phyloP scores from a whole-genome alignment of 441 rosid genomes.

The Gossypium davidsonii region DNA sequence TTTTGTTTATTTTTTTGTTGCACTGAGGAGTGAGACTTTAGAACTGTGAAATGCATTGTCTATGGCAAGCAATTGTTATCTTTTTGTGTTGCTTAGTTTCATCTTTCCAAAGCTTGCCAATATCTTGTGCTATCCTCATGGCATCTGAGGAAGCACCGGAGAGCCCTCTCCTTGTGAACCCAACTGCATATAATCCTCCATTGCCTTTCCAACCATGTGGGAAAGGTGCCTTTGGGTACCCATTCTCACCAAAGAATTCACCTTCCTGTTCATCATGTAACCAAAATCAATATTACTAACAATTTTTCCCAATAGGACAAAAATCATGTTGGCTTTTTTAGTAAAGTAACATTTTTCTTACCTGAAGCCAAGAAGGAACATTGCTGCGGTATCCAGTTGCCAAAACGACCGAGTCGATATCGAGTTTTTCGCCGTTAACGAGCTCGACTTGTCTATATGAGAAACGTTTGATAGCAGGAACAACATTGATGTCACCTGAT shows the following conservation, averaged over 20 bases:
- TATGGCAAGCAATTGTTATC: conserved; percentile 43
- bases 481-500: conserved; percentile 55
- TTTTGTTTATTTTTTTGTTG: background rate
- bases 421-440: conserved; percentile 45
- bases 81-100: conserved; percentile 57
- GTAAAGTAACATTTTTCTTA: conserved; percentile 10
- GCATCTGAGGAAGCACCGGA: conserved; percentile 74
- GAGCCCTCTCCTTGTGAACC: conserved; percentile 90
- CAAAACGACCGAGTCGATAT: conserved; percentile 48
- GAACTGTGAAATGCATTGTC: conserved; percentile 74
- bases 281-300: background rate
- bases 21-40: conserved; percentile 15
- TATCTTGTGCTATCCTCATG: conserved; percentile 54
- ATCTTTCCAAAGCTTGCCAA: conserved; percentile 58
- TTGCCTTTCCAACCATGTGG: conserved; percentile 81
- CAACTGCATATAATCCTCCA: conserved; percentile 76
- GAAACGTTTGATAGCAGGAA: conserved; percentile 60
- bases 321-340: too few relatives aligned
- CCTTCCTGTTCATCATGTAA: conserved; percentile 35
- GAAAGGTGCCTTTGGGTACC: conserved; percentile 59
- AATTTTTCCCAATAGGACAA: too few relatives aligned
- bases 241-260: conserved; percentile 71
- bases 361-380: conserved; percentile 77
- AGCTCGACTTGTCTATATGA: conserved; percentile 45
- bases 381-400: conserved; percentile 85